A percentile compares a stretch with the other conserved stretches of the same genome.
phyloP scores from a whole-genome alignment of 768 basidiomycete species.

The Asterophora parasitica region DNA sequence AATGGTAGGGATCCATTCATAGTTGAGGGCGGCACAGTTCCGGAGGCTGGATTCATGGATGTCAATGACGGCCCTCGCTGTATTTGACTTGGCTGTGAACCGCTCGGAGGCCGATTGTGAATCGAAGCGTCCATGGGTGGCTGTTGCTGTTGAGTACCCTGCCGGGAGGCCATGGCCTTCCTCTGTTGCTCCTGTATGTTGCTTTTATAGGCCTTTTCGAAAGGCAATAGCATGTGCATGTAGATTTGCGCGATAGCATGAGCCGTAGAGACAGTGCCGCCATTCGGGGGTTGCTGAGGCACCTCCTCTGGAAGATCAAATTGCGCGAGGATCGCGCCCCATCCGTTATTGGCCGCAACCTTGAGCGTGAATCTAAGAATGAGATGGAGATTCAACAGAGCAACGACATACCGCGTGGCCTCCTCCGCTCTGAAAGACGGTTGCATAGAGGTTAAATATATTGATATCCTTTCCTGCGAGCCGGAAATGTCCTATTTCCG shows the following conservation, averaged over 20 bases:
- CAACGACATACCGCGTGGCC: constrained; percentile 46
- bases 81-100: constrained; percentile 18
- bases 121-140: constrained; percentile 7
- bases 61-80: constrained; percentile 20
- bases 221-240: constrained; percentile 56
- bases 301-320: constrained; percentile 61
- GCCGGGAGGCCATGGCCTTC: constrained; percentile 43
- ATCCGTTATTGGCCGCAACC: constrained; percentile 50
- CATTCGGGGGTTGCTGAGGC: constrained; percentile 36
- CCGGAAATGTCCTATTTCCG: constrained; percentile 60
- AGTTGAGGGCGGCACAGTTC: constrained; percentile 13
- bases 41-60: not conserved
- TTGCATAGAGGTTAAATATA: constrained; percentile 67
- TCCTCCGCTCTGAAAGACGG: constrained; percentile 60
- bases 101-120: constrained; percentile 8
- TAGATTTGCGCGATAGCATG: constrained; percentile 55
- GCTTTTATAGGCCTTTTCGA: constrained; percentile 67
- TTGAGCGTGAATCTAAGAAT: constrained; percentile 20
- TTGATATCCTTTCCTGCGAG: constrained; percentile 73
- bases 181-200: constrained; percentile 58
- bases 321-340: constrained; percentile 48
- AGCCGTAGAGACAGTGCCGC: constrained; percentile 47
- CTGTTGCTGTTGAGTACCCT: constrained; percentile 25
- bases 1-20: constrained; percentile 20
- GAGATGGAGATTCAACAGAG: constrained; percentile 9